Conservation (phyloP, 192 early-diverging fungal genomes). For the Backusella psychrophila region DNA sequence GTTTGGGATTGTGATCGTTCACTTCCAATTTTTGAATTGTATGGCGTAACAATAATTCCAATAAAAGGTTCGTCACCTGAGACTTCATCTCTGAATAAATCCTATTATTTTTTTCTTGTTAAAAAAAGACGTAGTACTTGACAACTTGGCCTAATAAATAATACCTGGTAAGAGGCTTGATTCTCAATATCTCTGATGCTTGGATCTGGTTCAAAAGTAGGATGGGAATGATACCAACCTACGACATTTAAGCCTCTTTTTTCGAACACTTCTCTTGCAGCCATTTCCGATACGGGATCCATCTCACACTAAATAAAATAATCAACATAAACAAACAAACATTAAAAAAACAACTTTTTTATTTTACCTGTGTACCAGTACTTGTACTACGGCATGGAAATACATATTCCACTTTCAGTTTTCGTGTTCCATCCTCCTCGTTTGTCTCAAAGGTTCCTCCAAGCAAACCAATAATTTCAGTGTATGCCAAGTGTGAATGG, state of each 20-base stretch:
- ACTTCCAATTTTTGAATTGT: conserved; percentile 51
- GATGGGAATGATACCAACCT: conserved; percentile 98
- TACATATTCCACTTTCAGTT: conserved; percentile 60
- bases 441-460: conserved; percentile 69
- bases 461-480: conserved; percentile 91
- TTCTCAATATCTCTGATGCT: conserved; percentile 90
- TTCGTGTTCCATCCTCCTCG: conserved; percentile 20
- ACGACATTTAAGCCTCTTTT: conserved; percentile 63
- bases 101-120: conserved; percentile 11
- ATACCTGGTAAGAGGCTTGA: conserved; percentile 82
- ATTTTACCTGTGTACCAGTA: conserved; percentile 50
- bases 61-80: conserved; percentile 87
- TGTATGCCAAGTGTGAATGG: conserved; percentile 88
- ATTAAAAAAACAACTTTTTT: not conserved
- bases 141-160: not conserved
- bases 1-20: conserved; percentile 58
- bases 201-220: conserved; percentile 87
- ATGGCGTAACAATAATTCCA: conserved; percentile 85
- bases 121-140: not conserved
- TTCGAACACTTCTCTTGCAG: conserved; percentile 77
- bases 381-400: conserved; percentile 83
- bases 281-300: conserved; percentile 85
- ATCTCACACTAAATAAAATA: conserved; percentile 77
- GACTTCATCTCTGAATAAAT: conserved; percentile 62
- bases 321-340: not conserved